Conservation (phyloP, 176 grass and related monocot genomes). For the Ampelocalamus luodianensis region DNA sequence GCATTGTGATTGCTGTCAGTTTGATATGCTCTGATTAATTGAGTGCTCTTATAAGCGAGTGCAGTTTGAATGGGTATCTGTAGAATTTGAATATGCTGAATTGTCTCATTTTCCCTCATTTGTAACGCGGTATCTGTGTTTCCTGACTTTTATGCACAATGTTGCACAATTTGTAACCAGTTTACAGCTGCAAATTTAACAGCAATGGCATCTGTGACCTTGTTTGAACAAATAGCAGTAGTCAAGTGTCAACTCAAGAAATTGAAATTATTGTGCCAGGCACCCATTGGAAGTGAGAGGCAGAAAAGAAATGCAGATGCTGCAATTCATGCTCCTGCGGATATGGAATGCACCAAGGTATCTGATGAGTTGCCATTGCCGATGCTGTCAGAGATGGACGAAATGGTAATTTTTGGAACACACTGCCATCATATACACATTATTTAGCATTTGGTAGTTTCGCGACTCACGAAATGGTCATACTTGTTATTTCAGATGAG, state of each 20-base stretch:
- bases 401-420: constrained; percentile 40
- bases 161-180: background rate
- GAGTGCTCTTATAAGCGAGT: background rate
- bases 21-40: background rate
- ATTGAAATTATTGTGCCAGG: constrained; percentile 33
- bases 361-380: constrained; percentile 44
- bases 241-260: constrained; percentile 3
- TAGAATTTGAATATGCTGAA: constrained; percentile 10
- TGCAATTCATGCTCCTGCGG: constrained; percentile 37
- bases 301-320: constrained; percentile 52
- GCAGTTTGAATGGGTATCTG: background rate
- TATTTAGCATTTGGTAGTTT: background rate
- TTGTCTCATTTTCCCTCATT: background rate
- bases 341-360: constrained; percentile 56
- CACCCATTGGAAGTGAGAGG: constrained; percentile 67
- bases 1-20: background rate
- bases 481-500: constrained; percentile 54
- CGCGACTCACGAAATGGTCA: background rate
- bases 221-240: background rate
- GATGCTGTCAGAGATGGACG: constrained; percentile 57
- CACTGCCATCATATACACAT: background rate
- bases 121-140: background rate
- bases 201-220: too few relatives aligned
- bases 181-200: background rate
- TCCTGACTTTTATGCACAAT: background rate